Evolutionary conservation across 208 protist species (phyloP), one percentile per base, ranked within the genome.

Genomic region (Porcisia deanei): DNA sequence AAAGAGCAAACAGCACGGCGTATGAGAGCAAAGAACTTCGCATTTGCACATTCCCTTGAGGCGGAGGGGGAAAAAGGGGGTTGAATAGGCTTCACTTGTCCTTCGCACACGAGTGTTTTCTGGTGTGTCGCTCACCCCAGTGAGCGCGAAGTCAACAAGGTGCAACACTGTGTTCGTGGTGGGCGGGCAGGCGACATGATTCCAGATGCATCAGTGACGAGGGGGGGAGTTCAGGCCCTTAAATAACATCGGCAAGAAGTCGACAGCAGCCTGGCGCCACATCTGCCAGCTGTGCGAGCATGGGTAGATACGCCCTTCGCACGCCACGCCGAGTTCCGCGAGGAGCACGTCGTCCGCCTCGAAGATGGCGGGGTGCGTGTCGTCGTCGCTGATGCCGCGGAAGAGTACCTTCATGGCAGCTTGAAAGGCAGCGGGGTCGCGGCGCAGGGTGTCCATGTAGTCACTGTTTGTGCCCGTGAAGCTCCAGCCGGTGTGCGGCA

Each of bases 221-320:
- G n/a, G 16, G 22, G 25, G 6, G 8, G 47, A 41, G 20, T 20
- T 71, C 7, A 57, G 12, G 14, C 16, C 25, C 14, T 73, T 59
- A 64, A 84, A 84, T 7, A 84, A 53, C n/a, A 65, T 66, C 1
- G 82, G 59, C 18, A 83, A 59, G 49, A 86, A 86, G 18, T 83
- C 82, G 1, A 47, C 67, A 7, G 73, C 63, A 12, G 79, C 79
- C 41, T 77, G 63, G 58, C 79, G 79, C 75, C 82, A 86, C 59
- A 82, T 73, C 39, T 86, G 79, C 82, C 82, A 86, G 64, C 71
- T 80, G 71, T 86, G 78, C 49, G 47, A 73, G n/a, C 79, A 78
- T 3, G 59, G 16, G 58, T 86, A 86, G 43, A 86, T 53, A 57
- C 67, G 64, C 58, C 82, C 67, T 55, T 70, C 75, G 61, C 70